phyloP scores from a whole-genome alignment of 116 monocot species.

The Phalaenopsis hybrid region DNA sequence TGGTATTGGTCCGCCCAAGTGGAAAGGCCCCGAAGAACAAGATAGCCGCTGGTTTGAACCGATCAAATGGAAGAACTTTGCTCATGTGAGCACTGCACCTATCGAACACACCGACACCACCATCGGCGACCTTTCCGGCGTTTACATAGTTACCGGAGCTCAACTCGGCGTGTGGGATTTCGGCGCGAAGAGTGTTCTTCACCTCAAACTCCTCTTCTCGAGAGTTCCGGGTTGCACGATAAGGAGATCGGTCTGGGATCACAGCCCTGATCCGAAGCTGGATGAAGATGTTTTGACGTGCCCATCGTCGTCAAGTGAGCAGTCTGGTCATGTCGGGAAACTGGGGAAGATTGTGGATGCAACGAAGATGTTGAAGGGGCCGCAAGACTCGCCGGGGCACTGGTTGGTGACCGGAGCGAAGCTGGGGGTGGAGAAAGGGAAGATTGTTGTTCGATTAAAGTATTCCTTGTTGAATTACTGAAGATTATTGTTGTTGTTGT shows the following conservation, averaged over 20 bases:
- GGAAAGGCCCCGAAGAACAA: constrained; percentile 88
- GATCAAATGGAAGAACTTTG: constrained; percentile 80
- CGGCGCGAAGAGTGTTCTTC: constrained; percentile 63
- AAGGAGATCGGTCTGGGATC: constrained; percentile 83
- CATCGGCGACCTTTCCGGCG: constrained; percentile 69
- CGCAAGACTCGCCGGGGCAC: constrained; percentile 66
- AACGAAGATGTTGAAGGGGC: constrained; percentile 56
- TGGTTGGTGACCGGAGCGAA: constrained; percentile 80
- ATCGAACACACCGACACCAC: constrained; percentile 58
- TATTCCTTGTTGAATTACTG: constrained; percentile 84
- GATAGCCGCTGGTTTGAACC: constrained; percentile 92
- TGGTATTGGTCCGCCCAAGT: constrained; percentile 65
- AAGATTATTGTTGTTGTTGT: neutral
- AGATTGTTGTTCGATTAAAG: constrained; percentile 66
- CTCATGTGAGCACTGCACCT: constrained; percentile 78
- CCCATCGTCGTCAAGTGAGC: constrained; percentile 22
- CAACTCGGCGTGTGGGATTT: constrained; percentile 89
- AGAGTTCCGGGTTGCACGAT: constrained; percentile 74
- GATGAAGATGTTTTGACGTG: constrained; percentile 16
- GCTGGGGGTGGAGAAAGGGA: constrained; percentile 75
- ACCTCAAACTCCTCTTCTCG: constrained; percentile 70
- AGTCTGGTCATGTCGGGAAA: constrained; percentile 20
- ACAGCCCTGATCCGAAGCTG: constrained; percentile 28
- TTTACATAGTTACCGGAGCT: constrained; percentile 70
- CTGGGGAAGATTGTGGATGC: constrained; percentile 55